Evolutionary conservation across 192 early-diverging fungal species (phyloP).

Genomic region (Physocladia obscura): DNA sequence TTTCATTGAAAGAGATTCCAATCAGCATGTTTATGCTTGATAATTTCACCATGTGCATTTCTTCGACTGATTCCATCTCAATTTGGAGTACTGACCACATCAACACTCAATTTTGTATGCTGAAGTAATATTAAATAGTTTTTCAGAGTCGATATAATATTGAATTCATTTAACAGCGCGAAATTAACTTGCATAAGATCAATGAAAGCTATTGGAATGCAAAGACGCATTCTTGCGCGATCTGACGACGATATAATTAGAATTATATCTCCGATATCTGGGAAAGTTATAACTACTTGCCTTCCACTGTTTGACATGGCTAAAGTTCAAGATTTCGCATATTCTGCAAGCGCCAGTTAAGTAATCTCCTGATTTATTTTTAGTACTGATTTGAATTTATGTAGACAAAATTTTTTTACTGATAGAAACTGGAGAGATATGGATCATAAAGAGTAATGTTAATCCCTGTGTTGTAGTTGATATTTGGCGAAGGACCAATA

Average conservation of each 20-base stretch:
- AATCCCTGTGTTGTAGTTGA: slow-evolving; percentile 56
- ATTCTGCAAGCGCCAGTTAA: slow-evolving; percentile 30
- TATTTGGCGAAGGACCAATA: slow-evolving; percentile 34
- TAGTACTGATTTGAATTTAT: neutral
- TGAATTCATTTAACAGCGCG: slow-evolving; percentile 27
- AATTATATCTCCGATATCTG: slow-evolving; percentile 41
- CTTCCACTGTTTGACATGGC: slow-evolving; percentile 55
- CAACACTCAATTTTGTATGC: slow-evolving; percentile 45
- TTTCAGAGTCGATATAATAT: neutral
- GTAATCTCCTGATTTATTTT: neutral
- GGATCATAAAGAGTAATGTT: slow-evolving; percentile 39
- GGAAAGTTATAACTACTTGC: slow-evolving; percentile 48
- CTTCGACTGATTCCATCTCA: slow-evolving; percentile 28
- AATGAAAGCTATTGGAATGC: slow-evolving; percentile 22
- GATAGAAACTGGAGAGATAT: slow-evolving; percentile 51
- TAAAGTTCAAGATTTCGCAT: slow-evolving; percentile 32
- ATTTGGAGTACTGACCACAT: slow-evolving; percentile 54
- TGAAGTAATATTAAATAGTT: slow-evolving; percentile 33
- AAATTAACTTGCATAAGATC: slow-evolving; percentile 14
- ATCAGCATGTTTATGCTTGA: slow-evolving; percentile 43
- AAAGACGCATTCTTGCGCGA: slow-evolving; percentile 39
- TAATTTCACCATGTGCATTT: slow-evolving; percentile 39
- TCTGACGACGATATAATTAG: slow-evolving; percentile 53
- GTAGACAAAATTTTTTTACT: slow-evolving; percentile 50
- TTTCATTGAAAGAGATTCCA: slow-evolving; percentile 45